These are phyloP conservation scores for Diplogelasinospora grovesii DNA, from an alignment of 495 filamentous ascomycete species.

Conservation along the genomic window DNA sequence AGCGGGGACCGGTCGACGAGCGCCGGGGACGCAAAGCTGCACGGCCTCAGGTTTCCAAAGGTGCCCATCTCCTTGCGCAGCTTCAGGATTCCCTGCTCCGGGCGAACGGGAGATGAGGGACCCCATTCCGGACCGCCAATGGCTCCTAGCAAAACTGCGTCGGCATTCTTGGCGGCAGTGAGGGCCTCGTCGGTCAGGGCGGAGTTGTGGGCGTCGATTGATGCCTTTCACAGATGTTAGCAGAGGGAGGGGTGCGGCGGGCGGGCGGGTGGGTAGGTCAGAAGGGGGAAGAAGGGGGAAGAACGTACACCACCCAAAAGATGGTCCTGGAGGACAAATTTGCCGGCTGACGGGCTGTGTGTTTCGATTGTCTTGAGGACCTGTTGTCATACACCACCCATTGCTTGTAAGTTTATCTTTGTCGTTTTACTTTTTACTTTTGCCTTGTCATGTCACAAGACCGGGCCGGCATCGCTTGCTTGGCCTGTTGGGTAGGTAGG, in stretches of 20 bases:
- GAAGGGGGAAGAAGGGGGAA: not conserved
- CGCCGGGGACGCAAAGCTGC: constrained; percentile 88
- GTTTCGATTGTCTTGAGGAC: constrained; percentile 71
- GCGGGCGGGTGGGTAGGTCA: too few species aligned
- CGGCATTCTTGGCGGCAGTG: constrained; percentile 76
- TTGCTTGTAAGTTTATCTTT: too few species aligned
- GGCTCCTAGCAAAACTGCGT: constrained; percentile 88
- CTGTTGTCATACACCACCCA: too few species aligned
- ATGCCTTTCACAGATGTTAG: constrained; percentile 56
- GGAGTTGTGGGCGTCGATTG: constrained; percentile 74
- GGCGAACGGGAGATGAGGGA: constrained; percentile 69
- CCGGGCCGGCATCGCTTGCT: too few species aligned
- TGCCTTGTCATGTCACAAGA: too few species aligned
- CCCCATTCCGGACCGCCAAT: constrained; percentile 99
- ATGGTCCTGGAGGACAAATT: constrained; percentile 90
- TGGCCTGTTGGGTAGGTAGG: too few species aligned
- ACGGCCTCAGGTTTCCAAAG: constrained; percentile 96
- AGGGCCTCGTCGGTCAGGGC: constrained; percentile 84
- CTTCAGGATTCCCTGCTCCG: constrained; percentile 88
- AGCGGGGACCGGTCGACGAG: constrained; percentile 85
- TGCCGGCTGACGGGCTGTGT: constrained; percentile 53
- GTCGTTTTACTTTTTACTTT: too few species aligned
- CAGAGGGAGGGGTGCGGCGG: constrained; percentile 1
- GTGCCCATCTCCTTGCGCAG: constrained; percentile 92
- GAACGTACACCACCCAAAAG: constrained; percentile 83